Base-by-base conservation (phyloP, 257 asterid species). In the Przewalskia tangutica region DNA sequence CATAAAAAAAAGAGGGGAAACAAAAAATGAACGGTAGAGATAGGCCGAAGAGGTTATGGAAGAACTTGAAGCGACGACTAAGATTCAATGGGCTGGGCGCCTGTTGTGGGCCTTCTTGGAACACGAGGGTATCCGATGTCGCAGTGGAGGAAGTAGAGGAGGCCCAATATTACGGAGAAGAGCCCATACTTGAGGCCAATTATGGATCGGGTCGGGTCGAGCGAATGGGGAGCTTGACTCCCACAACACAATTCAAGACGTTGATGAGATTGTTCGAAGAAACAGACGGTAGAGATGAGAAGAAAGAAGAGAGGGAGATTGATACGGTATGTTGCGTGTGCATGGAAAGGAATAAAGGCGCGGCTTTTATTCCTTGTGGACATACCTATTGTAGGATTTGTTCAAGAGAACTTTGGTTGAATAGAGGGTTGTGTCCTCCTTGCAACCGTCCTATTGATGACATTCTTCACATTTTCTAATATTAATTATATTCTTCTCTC, bases 321-420 rank as follows among this genome's bases (percentile, higher is more conserved):
- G 83, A 82, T 11, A 34, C 16, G 7, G 6, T 67, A 63, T 85
- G 87, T 62, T 78, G 85, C 60, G 83, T 77, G 51, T 85, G 87
- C 83, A 66, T 68, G 81, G 81, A 81, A 50, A 85, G 85, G 56
- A 58, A 77, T 20, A 77, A n/a, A 51, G 85, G 84, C 6, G 85
- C 87, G 7, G 83, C 85, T 18, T 82, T 81, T 78, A 81, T 85
- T 2, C 82, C 84, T 0, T 78, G 85, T 60, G 83, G 85, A 56
- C 85, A 85, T 59, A 68, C 87, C 32, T 77, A 67, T 65, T 85
- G 85, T 77, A 82, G 87, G 81, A 80, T 36, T 64, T 85, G 87
- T 68, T 68, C 85, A 4, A 58, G 73, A 59, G 73, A 82, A n/a
- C 62, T 77, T 7, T 51, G 83, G 71, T 38, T 70, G 18, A 82